A percentile compares a stretch with the other conserved stretches of the same genome.
These are phyloP conservation scores for Lentinula raphanica DNA, from an alignment of 768 basidiomycete genomes.

Conservation along the genomic window DNA sequence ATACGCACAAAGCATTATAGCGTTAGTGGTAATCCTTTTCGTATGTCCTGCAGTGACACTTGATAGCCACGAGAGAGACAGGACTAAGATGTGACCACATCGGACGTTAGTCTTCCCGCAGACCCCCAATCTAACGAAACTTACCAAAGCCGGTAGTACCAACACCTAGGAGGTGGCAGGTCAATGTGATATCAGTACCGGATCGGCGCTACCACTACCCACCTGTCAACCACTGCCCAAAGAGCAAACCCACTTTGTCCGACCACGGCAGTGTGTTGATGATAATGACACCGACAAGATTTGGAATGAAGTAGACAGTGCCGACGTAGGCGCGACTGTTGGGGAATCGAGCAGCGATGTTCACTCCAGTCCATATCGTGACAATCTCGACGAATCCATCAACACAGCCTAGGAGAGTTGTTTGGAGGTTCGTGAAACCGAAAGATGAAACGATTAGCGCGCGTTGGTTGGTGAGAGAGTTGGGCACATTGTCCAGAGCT, in stretches of 20 bases:
- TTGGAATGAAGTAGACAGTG: slow-evolving; percentile 58
- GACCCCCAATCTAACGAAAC: neutral
- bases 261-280: slow-evolving; percentile 62
- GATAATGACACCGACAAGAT: slow-evolving; percentile 56
- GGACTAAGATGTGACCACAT: slow-evolving; percentile 21
- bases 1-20: slow-evolving; percentile 70
- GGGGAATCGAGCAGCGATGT: slow-evolving; percentile 46
- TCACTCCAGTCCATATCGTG: slow-evolving; percentile 65
- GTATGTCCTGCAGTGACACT: slow-evolving; percentile 68
- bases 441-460: slow-evolving; percentile 56
- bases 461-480: slow-evolving; percentile 35
- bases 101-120: neutral
- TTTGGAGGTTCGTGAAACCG: slow-evolving; percentile 59
- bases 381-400: slow-evolving; percentile 61
- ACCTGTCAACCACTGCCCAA: slow-evolving; percentile 52
- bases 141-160: slow-evolving; percentile 50
- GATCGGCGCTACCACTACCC: slow-evolving; percentile 2
- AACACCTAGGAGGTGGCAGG: slow-evolving; percentile 30
- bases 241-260: slow-evolving; percentile 61
- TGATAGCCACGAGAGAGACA: slow-evolving; percentile 61
- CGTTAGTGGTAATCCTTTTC: slow-evolving; percentile 65
- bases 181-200: neutral
- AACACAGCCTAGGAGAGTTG: slow-evolving; percentile 65
- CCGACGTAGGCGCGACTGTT: slow-evolving; percentile 63
- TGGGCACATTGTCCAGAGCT: slow-evolving; percentile 57